Evolutionary conservation across 805 yeast genomes (phyloP), one percentile per base, ranked within the genome.

Genomic region (Kodamaea restingae): DNA sequence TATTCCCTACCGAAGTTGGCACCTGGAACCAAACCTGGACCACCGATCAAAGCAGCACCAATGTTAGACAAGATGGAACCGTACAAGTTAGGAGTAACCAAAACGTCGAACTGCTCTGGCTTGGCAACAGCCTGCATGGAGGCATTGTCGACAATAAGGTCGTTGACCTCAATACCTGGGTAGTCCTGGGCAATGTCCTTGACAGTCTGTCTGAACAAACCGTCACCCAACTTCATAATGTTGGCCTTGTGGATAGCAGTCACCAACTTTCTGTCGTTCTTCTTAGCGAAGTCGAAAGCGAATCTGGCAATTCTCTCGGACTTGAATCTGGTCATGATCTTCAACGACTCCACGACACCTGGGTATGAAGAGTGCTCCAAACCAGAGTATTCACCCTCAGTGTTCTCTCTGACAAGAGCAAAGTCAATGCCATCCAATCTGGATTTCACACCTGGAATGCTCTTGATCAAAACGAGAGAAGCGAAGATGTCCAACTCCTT

Each of bases 241-340:
- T 93, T 93, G 52, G 98, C 98, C 74, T 91, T 91, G 81, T 91
- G 98, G 60, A 91, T 93, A 53, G 96, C 96, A 39, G 97, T 88
- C 46, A 91, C 98, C 54, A 78, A 70, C 67, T 84, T 81, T 75
- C 98, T 87, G 75, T 84, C 79, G 76, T 93, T 86, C 71, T 83
- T 87, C 63, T 76, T 73, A 48, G 98, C 98, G 55, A 85, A 91
- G 71, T 91, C 98, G 59, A 88, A 91, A 29, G 98, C 98, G 58
- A 91, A 91, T 70, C 90, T 84, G 53, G 96, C 97, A 54, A 91
- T 86, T 73, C 98, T 83, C 78, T 93, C 98, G 42, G 96, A 84
- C 74, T 91, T 90, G 71, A 78, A 76, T 70, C 86, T 81, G 55
- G 98, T 91, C 75, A 91, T 84, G 67, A 93, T 87, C 75, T 93